Percentiles rank a stretch among this genome's conserved stretches.
phyloP scores from a whole-genome alignment of 169 alveolate genomes.

The Plasmodium vinckei region DNA sequence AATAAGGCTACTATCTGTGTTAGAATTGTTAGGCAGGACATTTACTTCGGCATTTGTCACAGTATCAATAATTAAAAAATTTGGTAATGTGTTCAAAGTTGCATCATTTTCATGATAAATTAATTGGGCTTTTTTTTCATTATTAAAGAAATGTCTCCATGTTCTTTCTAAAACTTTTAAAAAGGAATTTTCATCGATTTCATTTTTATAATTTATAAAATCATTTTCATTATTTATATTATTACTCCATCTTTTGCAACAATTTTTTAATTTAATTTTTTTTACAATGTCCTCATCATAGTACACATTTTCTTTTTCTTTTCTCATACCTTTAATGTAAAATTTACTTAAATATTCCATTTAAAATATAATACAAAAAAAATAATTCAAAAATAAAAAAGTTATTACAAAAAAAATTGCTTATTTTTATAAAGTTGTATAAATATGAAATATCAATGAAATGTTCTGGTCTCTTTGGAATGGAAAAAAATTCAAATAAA shows the following conservation, averaged over 20 bases:
- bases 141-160: conserved; percentile 28
- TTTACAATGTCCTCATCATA: conserved; percentile 15
- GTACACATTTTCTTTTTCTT: conserved; percentile 13
- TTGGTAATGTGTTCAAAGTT: conserved; percentile 16
- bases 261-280: conserved; percentile 35
- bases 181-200: conserved; percentile 53
- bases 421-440: no score
- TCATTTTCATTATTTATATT: conserved; percentile 21
- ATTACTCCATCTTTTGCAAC: conserved; percentile 69
- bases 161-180: conserved; percentile 23
- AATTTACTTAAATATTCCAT: conserved; percentile 53
- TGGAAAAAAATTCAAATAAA: no score
- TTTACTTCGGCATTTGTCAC: no score
- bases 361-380: not conserved
- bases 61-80: conserved; percentile 62
- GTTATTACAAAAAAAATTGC: no score
- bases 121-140: conserved; percentile 18
- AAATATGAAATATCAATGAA: no score
- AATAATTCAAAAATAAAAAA: not conserved
- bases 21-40: not conserved
- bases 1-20: not conserved
- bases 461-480: no score
- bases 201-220: conserved; percentile 21
- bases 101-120: not conserved
- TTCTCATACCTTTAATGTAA: conserved; percentile 2